Evolutionary conservation across 768 basidiomycete species (phyloP), one percentile per base, ranked within the genome.

Genomic region (Agrocybe pediades): DNA sequence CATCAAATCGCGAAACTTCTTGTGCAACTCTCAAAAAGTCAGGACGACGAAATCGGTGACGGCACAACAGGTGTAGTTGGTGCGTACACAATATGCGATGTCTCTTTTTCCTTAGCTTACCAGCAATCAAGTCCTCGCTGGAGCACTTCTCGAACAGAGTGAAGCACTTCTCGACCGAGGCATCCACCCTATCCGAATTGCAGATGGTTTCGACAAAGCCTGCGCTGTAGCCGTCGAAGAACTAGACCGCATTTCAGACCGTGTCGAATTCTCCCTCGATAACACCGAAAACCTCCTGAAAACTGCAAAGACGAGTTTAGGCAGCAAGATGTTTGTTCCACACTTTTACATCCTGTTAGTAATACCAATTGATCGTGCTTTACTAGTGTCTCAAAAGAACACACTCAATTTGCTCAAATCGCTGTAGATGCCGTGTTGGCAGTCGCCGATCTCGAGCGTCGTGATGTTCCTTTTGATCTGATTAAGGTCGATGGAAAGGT

Each of bases 401-500:
- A 91, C 70, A 76, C 82, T 55, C 93, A 96, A 64, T 99, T 98
- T 69, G 95, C 97, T 9, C 86, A 95, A 72, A 99, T 99, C 61
- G 97, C 97, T 9, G 94, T 99, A 29, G 95, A 99, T 62, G 95
- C 97, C 8, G 97, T 99, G 4, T 77, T 99, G 45, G 83, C 87
- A 0, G 97, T 99, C 15, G 97, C 97, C 5, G 96, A 99, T 69
- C 80, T 98, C 39, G 89, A 96, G 56, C 88, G 97, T 47, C 86
- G 86, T 49, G 97, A 99, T 68, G 95, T 99, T 11, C 87, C 89
- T 43, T 98, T 99, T 68, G 97, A 99, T 74, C 80, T 98, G 58
- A 98, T 98, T 82, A 98, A 99, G 71, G 96, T 98, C 13, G 93
- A 97, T 61, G 96, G 96, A 66, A 98, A 98, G 76, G 96, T 98